These are phyloP conservation scores for Hymenoscyphus albidus DNA, from an alignment of 2,329 filamentous ascomycete genomes.

Conservation along the genomic window DNA sequence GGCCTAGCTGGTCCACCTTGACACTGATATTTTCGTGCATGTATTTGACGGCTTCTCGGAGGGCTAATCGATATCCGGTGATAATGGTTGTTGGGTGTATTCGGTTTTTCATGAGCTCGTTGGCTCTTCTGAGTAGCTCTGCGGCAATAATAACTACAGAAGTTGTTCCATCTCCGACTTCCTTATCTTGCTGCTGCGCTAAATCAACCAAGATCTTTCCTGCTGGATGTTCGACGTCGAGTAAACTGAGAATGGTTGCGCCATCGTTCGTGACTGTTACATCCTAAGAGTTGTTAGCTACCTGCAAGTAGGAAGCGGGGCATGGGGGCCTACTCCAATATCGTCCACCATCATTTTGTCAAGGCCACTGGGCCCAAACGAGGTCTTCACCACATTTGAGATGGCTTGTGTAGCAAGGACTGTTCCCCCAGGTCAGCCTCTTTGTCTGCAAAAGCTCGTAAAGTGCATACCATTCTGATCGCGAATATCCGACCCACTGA, in stretches of 20 bases:
- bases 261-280: conserved; percentile 99
- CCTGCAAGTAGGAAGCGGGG: conserved; percentile 8
- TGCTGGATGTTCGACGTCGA: conserved; percentile 96
- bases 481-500: conserved; percentile 91
- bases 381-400: conserved; percentile 98
- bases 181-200: conserved; percentile 97
- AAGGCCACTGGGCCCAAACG: conserved; percentile 91
- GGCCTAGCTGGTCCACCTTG: conserved; percentile 87
- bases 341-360: conserved; percentile 99
- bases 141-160: conserved; percentile 97
- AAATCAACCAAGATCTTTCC: conserved; percentile 98
- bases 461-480: conserved; percentile 79
- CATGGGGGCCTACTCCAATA: conserved; percentile 67
- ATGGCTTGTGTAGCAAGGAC: conserved; percentile 95
- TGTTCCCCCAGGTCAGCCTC: conserved; percentile 36
- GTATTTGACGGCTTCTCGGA: conserved; percentile 96
- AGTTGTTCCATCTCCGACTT: conserved; percentile 97
- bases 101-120: conserved; percentile 99
- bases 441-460: conserved; percentile 6
- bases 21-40: conserved; percentile 98
- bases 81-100: conserved; percentile 99
- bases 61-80: conserved; percentile 90
- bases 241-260: conserved; percentile 88
- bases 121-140: conserved; percentile 86
- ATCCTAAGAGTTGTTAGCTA: conserved; percentile 54